These are phyloP conservation scores for Lipomyces chichibuensis DNA, from an alignment of 805 yeast species.

Conservation along the genomic window DNA sequence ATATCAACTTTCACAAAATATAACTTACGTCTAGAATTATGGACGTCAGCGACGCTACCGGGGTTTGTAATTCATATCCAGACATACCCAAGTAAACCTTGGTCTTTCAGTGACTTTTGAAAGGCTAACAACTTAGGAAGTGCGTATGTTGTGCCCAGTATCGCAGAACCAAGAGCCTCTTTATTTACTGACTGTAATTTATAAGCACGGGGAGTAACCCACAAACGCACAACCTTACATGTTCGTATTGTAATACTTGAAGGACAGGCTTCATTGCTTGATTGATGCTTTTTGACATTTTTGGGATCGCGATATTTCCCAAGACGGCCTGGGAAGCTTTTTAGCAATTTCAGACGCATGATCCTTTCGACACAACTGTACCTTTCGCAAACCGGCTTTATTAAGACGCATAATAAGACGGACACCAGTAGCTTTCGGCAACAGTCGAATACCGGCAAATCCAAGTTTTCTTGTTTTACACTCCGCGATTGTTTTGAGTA, in stretches of 20 bases:
- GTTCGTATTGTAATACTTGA: constrained; percentile 23
- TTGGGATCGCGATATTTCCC: constrained; percentile 15
- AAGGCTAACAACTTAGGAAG: constrained; percentile 40
- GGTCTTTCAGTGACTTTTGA: constrained; percentile 40
- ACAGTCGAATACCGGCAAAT: constrained; percentile 42
- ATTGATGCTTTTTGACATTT: constrained; percentile 34
- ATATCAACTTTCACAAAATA: constrained; percentile 74
- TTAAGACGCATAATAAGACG: constrained; percentile 33
- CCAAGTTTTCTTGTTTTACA: constrained; percentile 52
- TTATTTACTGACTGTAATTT: background rate
- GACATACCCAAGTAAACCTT: constrained; percentile 12
- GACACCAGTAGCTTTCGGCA: constrained; percentile 33
- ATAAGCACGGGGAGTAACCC: background rate
- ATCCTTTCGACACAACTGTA: background rate
- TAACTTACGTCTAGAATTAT: constrained; percentile 43
- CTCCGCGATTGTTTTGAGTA: constrained; percentile 40
- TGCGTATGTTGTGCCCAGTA: constrained; percentile 23
- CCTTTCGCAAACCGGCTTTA: constrained; percentile 8
- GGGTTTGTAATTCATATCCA: background rate
- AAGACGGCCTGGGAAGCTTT: constrained; percentile 14
- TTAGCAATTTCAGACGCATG: background rate
- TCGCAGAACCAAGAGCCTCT: constrained; percentile 4
- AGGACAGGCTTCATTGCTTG: constrained; percentile 32
- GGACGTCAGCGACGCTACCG: background rate
- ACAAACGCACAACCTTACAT: background rate